Evolutionary conservation across 257 asterid genomes (phyloP), one percentile per base, ranked within the genome.

Genomic region (Verbascum thapsus): DNA sequence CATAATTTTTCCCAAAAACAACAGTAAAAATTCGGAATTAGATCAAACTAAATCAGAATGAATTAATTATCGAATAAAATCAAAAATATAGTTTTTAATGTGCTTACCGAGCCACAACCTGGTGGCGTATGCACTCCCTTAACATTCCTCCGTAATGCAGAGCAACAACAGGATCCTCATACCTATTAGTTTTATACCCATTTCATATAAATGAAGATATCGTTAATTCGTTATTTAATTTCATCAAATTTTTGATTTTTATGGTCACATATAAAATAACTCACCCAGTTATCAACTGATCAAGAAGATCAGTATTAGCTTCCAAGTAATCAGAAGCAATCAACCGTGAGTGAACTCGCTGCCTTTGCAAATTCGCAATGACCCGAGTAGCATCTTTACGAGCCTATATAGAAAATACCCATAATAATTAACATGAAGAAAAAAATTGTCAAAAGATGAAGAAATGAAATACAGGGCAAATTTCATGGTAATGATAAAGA

Each of bases 51-150:
- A 47, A 47, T 13, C 53, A 15, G 62, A 54, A 17, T 38, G 38
- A 15, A 4, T 4, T 54, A 20, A 45, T 37, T 39, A n/a, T 54
- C 43, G 39, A 13, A 51, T 49, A 30, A 12, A 56, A 67, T 13
- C 11, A 2, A 47, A 39, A 8, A 18, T n/a, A 26, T 11, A 41
- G 7, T 22, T n/a, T 35, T 41, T 9, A 19, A 67, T 59, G 23
- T 6, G 47, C 35, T 66, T 68, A 88, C 98, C 85, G 80, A 53
- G 97, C 95, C 63, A 94, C 91, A 68, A 69, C 75, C 55, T 94
- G 99, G 76, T 94, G 96, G 32, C 99, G 84, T 61, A 94, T 79
- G 68, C 96, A 87, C 76, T 94, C 99, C 80, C 83, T 87, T 58
- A 94, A 50, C 96, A 94, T 87, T 51, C 78, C 84, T 58, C 99